Percentiles rank a stretch among this genome's conserved stretches.
Conservation (phyloP, 1,284 basidiomycete species). For the Puccinia triticina region DNA sequence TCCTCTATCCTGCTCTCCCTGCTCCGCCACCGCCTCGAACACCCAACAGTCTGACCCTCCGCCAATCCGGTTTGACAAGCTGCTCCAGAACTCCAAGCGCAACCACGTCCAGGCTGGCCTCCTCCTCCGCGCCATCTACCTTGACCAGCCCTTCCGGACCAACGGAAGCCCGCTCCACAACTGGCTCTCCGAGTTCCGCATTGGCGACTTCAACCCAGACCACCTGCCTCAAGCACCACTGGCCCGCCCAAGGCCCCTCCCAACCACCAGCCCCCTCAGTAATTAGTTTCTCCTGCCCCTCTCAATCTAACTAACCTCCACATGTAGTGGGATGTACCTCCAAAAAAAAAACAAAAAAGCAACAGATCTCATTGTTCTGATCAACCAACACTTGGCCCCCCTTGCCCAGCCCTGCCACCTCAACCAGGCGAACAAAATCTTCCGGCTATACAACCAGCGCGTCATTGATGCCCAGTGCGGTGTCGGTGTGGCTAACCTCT, state of each 20-base stretch:
- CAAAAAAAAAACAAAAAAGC: background rate
- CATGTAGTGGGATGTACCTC: too few species aligned
- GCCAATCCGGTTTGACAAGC: background rate
- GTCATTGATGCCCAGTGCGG: slow-evolving; percentile 32
- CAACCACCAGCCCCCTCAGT: too few species aligned
- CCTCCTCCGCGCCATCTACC: slow-evolving; percentile 10
- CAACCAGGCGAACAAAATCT: slow-evolving; percentile 9
- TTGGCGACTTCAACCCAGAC: slow-evolving; percentile 26
- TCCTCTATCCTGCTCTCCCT: background rate
- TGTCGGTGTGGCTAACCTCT: slow-evolving; percentile 40
- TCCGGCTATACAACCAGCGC: slow-evolving; percentile 4
- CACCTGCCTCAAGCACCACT: background rate
- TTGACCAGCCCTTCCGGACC: background rate
- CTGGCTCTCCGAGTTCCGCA: slow-evolving; percentile 33
- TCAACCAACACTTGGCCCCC: too few species aligned
- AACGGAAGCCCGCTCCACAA: background rate
- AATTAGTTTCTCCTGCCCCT: background rate
- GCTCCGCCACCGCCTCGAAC: too few species aligned
- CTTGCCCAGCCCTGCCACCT: background rate
- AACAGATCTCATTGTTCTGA: too few species aligned
- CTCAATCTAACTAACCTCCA: too few species aligned
- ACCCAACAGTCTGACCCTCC: background rate
- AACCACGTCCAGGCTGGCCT: slow-evolving; percentile 33
- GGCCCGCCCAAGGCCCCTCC: background rate
- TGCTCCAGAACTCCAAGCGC: background rate